Conservation (phyloP, 768 basidiomycete species). For the Leucocoprinus leucothites region DNA sequence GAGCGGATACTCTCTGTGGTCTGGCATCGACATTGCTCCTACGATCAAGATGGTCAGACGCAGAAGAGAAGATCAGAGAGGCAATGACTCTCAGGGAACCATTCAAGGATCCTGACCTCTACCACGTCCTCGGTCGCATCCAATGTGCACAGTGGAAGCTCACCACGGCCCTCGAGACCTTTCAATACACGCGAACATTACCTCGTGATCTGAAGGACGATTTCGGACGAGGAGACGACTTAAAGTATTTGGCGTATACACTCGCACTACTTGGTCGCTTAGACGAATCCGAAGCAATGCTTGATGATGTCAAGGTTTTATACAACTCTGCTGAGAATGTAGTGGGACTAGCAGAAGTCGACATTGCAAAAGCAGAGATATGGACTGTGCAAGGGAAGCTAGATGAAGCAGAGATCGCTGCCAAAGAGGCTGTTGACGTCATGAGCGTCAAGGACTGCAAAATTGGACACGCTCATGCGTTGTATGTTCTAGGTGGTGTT, state of each 20-base stretch:
- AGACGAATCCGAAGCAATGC: neutral
- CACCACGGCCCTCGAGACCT: neutral
- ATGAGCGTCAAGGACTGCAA: neutral
- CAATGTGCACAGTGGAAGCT: constrained; percentile 8
- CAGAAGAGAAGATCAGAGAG: constrained; percentile 17
- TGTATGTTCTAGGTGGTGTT: constrained; percentile 14
- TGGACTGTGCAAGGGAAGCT: neutral
- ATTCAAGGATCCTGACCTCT: constrained; percentile 22
- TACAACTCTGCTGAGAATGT: neutral
- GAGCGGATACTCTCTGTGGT: constrained; percentile 23
- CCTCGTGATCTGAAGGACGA: neutral
- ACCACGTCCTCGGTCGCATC: constrained; percentile 20
- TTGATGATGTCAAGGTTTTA: constrained; percentile 5
- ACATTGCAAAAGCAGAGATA: neutral
- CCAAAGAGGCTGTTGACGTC: neutral
- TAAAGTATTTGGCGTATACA: constrained; percentile 6
- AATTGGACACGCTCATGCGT: constrained; percentile 7
- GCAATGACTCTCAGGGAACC: constrained; percentile 22
- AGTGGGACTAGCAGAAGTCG: constrained; percentile 3
- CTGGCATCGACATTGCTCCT: constrained; percentile 21
- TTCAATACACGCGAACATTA: neutral
- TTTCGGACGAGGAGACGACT: constrained; percentile 8
- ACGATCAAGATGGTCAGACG: constrained; percentile 23
- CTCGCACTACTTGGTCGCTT: constrained; percentile 1
- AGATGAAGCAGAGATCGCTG: neutral